Conservation (phyloP, 345 rosid species). For the Populus simonii region DNA sequence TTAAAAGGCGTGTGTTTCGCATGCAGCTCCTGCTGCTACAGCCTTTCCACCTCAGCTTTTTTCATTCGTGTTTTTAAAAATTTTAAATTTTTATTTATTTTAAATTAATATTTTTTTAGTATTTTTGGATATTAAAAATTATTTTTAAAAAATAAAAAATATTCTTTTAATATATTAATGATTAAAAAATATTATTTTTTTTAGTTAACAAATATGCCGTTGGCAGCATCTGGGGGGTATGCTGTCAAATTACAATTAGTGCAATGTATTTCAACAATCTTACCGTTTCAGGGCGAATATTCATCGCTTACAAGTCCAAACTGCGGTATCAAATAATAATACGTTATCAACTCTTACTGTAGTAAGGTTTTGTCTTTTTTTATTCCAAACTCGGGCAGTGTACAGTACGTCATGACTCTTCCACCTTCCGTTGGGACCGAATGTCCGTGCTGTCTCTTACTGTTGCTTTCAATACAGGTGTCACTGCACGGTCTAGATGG, state of each 20-base stretch:
- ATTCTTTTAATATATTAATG: too few species aligned
- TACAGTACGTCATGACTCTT: background rate
- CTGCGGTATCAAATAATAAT: background rate
- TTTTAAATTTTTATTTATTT: too few species aligned
- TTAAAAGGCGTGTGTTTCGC: too few species aligned
- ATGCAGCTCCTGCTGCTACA: too few species aligned
- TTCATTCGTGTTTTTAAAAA: too few species aligned
- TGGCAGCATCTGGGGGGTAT: background rate
- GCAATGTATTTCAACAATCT: background rate
- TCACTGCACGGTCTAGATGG: too few species aligned
- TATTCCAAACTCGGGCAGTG: too few species aligned
- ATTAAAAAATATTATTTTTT: too few species aligned
- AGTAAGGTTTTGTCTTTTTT: background rate
- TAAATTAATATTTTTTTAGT: too few species aligned
- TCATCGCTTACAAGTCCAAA: background rate
- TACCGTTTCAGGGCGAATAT: background rate
- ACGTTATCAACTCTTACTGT: background rate
- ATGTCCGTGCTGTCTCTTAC: background rate
- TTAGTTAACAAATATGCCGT: background rate
- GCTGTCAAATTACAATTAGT: background rate
- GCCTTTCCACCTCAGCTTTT: too few species aligned
- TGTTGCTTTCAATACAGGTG: background rate
- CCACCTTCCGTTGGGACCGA: slow-evolving; percentile 1
- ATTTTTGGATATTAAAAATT: too few species aligned
- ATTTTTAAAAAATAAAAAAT: too few species aligned